Percentiles rank a stretch among this genome's conserved stretches.
These are phyloP conservation scores for Halophytophthora batemanensis DNA, from an alignment of 352 stramenopile genomes.

Conservation along the genomic window DNA sequence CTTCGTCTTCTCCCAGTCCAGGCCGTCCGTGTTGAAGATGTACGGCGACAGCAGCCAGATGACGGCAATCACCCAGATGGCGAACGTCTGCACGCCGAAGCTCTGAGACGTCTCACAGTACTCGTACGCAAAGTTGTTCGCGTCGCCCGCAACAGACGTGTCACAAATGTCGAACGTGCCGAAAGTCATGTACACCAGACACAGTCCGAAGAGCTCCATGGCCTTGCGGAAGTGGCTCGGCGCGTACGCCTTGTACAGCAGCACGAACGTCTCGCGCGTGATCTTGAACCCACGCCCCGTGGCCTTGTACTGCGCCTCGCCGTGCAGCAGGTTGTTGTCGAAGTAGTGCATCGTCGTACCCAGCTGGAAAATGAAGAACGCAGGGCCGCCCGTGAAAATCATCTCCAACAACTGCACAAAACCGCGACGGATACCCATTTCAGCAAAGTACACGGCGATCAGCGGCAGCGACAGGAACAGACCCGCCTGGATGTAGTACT, in stretches of 20 bases:
- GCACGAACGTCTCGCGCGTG: conserved; percentile 74
- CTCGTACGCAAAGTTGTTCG: conserved; percentile 46
- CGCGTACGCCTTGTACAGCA: conserved; percentile 81
- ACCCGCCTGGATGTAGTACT: conserved; percentile 84
- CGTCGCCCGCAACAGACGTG: conserved; percentile 31
- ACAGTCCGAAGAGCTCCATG: conserved; percentile 72
- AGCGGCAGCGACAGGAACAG: conserved; percentile 76
- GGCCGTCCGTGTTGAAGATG: conserved; percentile 84
- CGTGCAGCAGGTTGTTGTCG: conserved; percentile 79
- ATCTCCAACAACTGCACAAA: conserved; percentile 77
- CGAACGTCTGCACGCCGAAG: conserved; percentile 79
- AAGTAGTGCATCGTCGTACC: conserved; percentile 87
- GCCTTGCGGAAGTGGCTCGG: conserved; percentile 75
- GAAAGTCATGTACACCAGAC: conserved; percentile 71
- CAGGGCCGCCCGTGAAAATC: conserved; percentile 66
- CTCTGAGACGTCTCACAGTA: conserved; percentile 73
- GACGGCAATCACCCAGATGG: conserved; percentile 73
- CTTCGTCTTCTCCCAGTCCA: conserved; percentile 86
- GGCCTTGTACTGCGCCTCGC: conserved; percentile 77
- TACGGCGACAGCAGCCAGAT: conserved; percentile 77
- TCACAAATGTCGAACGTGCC: conserved; percentile 70
- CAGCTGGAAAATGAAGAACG: conserved; percentile 82
- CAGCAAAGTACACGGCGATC: conserved; percentile 77
- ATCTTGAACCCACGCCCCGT: conserved; percentile 85
- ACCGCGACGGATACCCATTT: conserved; percentile 66